Percentiles rank a stretch among this genome's conserved stretches.
Conservation (phyloP, 352 stramenopile genomes). For the Globisporangium nagaii region DNA sequence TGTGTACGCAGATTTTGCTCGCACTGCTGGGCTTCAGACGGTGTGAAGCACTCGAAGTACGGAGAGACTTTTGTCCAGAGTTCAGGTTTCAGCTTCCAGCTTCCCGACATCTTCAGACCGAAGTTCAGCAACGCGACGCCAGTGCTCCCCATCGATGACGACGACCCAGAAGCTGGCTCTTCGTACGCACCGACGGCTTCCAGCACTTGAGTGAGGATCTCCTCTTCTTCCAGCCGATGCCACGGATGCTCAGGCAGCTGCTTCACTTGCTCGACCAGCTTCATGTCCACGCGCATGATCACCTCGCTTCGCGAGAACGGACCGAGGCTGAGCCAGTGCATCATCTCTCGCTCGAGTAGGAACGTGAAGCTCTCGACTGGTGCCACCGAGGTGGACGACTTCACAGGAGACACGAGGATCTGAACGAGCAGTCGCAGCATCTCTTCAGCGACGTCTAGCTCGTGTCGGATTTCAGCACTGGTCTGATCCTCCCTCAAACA, state of each 20-base stretch:
- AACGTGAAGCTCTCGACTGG: slow-evolving; percentile 25
- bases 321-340: slow-evolving; percentile 71
- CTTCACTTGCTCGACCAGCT: slow-evolving; percentile 74
- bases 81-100: slow-evolving; percentile 52
- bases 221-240: slow-evolving; percentile 64
- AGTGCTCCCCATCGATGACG: slow-evolving; percentile 3
- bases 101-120: slow-evolving; percentile 67
- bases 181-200: slow-evolving; percentile 58
- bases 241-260: slow-evolving; percentile 43
- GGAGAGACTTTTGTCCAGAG: slow-evolving; percentile 54
- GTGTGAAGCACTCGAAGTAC: slow-evolving; percentile 74
- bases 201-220: slow-evolving; percentile 66
- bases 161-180: slow-evolving; percentile 20
- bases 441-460: slow-evolving; percentile 57
- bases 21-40: slow-evolving; percentile 60
- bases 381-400: slow-evolving; percentile 27
- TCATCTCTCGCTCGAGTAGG: slow-evolving; percentile 65
- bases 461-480: slow-evolving; percentile 23
- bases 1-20: slow-evolving; percentile 62
- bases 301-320: slow-evolving; percentile 69
- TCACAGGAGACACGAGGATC: slow-evolving; percentile 50
- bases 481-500: slow-evolving; percentile 14
- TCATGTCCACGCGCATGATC: slow-evolving; percentile 55
- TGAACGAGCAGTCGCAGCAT: slow-evolving; percentile 56
- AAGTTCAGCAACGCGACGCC: slow-evolving; percentile 27